A percentile compares a stretch with the other conserved stretches of the same genome.
phyloP scores from a whole-genome alignment of 306 rosid species.

The Acacia confusa region DNA sequence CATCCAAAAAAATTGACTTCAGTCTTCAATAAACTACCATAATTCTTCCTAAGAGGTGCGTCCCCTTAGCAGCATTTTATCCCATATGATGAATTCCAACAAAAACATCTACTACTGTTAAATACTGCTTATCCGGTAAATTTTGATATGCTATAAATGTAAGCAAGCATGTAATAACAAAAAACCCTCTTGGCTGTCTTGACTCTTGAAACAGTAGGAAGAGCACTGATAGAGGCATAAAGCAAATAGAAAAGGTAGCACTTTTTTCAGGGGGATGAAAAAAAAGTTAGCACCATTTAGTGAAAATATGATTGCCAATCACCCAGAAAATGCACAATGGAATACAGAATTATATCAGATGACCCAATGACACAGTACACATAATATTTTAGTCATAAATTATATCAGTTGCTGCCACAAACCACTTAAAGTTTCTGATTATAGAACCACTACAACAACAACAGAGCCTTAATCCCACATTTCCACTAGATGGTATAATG shows the following conservation, averaged over 20 bases:
- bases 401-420: background rate
- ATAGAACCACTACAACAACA: background rate
- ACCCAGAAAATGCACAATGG: background rate
- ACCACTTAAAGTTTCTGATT: background rate
- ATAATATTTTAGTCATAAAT: background rate
- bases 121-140: background rate
- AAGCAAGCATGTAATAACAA: background rate
- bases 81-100: background rate
- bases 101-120: background rate
- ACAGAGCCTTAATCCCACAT: too few relatives aligned
- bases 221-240: background rate
- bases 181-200: background rate
- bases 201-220: background rate
- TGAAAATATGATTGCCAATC: background rate
- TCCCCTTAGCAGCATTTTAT: background rate
- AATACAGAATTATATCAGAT: background rate
- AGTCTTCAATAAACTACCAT: background rate
- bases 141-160: background rate
- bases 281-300: background rate
- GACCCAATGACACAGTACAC: background rate
- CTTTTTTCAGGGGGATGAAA: background rate
- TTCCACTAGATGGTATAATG: background rate
- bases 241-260: background rate
- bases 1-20: background rate
- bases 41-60: background rate